These are phyloP conservation scores for Paracoccidioides brasiliensis DNA, from an alignment of 2,329 filamentous ascomycete genomes.

Conservation along the genomic window DNA sequence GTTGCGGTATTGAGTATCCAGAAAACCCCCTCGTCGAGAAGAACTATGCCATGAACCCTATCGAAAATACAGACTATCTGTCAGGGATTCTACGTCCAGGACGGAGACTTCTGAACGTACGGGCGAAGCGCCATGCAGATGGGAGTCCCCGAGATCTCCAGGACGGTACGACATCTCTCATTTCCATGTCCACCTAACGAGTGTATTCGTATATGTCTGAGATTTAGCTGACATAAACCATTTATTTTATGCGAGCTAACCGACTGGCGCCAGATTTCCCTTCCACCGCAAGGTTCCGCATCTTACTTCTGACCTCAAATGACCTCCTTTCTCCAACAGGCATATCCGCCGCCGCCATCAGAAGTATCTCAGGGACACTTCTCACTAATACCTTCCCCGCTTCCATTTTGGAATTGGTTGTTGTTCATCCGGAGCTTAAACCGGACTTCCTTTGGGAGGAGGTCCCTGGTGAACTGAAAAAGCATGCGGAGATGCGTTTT, in stretches of 20 bases:
- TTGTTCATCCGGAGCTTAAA: slow-evolving; percentile 20
- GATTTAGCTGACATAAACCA: too few relatives aligned
- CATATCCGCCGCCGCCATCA: slow-evolving; percentile 16
- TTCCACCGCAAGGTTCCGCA: slow-evolving; percentile 27
- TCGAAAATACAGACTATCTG: slow-evolving; percentile 23
- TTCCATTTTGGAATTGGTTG: slow-evolving; percentile 22
- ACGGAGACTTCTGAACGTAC: slow-evolving; percentile 23
- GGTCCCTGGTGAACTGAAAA: slow-evolving; percentile 20
- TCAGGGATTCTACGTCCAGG: slow-evolving; percentile 24
- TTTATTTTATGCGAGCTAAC: background rate
- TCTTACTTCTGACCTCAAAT: slow-evolving; percentile 23
- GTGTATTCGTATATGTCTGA: background rate
- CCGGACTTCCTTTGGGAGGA: slow-evolving; percentile 23
- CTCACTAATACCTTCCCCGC: background rate
- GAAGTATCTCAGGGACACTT: slow-evolving; percentile 14
- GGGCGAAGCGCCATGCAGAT: slow-evolving; percentile 25
- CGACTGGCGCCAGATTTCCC: slow-evolving; percentile 18
- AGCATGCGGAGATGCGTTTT: slow-evolving; percentile 24
- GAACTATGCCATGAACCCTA: slow-evolving; percentile 12
- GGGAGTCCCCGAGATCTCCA: slow-evolving; percentile 24
- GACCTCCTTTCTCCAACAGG: slow-evolving; percentile 23
- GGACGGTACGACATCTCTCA: slow-evolving; percentile 14
- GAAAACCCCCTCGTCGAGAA: slow-evolving; percentile 20
- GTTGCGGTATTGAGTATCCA: slow-evolving; percentile 28
- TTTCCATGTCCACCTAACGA: background rate